Conservation (phyloP, 306 rosid species). For the Casuarina equisetifolia region DNA sequence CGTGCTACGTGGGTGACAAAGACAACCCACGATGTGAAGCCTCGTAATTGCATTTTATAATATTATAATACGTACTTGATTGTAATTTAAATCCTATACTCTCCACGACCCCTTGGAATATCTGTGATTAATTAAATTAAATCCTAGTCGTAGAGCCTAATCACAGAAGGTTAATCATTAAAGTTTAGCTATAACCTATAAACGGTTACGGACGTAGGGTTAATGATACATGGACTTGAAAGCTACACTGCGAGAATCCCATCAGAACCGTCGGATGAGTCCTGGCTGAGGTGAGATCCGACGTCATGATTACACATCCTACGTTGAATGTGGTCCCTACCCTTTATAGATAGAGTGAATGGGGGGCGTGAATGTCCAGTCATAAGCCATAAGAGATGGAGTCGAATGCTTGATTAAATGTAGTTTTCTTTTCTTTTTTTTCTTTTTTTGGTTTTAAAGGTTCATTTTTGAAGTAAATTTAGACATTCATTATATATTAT, state of each 20-base stretch:
- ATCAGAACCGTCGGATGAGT: slow-evolving; percentile 21
- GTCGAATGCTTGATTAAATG: too few relatives aligned
- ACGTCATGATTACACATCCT: slow-evolving; percentile 28
- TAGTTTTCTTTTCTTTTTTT: too few relatives aligned
- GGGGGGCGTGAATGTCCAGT: too few relatives aligned
- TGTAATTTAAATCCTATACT: neutral
- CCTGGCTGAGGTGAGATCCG: neutral
- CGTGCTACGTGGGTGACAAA: slow-evolving; percentile 11
- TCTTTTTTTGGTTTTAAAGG: too few relatives aligned
- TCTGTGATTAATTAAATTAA: neutral
- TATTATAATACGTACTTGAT: neutral
- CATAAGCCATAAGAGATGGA: too few relatives aligned
- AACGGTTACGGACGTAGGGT: neutral
- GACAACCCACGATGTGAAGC: neutral
- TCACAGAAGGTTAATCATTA: neutral
- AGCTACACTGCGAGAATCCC: neutral
- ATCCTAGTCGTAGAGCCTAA: too few relatives aligned
- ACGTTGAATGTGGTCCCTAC: slow-evolving; percentile 22
- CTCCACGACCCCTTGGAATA: neutral
- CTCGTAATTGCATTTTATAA: too few relatives aligned
- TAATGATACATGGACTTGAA: neutral
- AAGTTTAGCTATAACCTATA: neutral
- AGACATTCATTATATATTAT: too few relatives aligned
- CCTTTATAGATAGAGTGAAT: neutral
- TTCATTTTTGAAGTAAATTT: too few relatives aligned